phyloP scores from a whole-genome alignment of 2,329 filamentous ascomycete genomes.

The Pseudocercospora cruenta region DNA sequence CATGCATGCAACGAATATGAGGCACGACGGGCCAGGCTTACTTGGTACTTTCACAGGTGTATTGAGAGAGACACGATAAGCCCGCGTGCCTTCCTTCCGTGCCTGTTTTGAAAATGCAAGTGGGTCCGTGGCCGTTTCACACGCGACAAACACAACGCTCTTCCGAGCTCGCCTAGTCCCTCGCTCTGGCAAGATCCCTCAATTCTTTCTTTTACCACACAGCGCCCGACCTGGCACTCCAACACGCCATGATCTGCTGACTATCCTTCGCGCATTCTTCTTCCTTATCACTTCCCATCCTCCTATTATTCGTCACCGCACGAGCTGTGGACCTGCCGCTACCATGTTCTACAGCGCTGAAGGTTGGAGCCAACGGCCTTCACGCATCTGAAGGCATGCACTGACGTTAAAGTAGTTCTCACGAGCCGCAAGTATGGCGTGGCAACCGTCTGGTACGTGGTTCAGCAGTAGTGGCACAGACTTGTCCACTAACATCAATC shows the following conservation, averaged over 20 bases:
- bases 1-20: neutral
- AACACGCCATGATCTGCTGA: neutral
- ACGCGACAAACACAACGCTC: neutral
- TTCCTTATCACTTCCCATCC: no score
- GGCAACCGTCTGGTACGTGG: slow-evolving; percentile 82
- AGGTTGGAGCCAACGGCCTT: slow-evolving; percentile 58
- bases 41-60: neutral
- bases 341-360: slow-evolving; percentile 96
- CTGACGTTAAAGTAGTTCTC: slow-evolving; percentile 61
- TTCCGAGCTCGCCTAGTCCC: neutral
- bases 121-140: neutral
- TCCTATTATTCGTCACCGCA: neutral
- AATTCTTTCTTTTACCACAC: neutral
- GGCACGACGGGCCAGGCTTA: neutral
- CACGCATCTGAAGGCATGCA: slow-evolving; percentile 7
- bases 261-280: neutral
- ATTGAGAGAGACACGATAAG: neutral
- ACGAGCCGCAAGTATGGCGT: slow-evolving; percentile 87
- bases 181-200: neutral
- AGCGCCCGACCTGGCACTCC: neutral
- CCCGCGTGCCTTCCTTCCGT: slow-evolving; percentile 3
- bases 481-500: slow-evolving; percentile 30
- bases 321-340: slow-evolving; percentile 6
- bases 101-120: neutral
- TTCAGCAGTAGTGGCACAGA: neutral